These are phyloP conservation scores for Talaromyces islandicus DNA, from an alignment of 2,329 filamentous ascomycete genomes.

Conservation along the genomic window DNA sequence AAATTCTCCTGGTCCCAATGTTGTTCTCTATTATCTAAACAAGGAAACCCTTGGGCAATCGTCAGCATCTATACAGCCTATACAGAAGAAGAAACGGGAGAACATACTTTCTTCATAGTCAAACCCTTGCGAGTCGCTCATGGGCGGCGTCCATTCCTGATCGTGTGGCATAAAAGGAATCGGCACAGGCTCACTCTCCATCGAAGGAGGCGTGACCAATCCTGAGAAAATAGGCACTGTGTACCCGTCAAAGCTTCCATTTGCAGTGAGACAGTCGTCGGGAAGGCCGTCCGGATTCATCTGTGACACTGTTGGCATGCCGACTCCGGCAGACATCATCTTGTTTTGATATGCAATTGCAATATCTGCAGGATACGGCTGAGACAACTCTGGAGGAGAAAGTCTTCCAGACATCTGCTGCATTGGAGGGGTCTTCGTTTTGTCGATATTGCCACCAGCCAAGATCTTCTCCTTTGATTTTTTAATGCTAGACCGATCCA, in stretches of 20 bases:
- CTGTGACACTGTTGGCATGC: background rate
- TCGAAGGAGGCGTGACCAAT: slow-evolving; percentile 11
- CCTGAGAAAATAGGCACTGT: slow-evolving; percentile 5
- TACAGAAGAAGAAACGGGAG: background rate
- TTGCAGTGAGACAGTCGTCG: background rate
- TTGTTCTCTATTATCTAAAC: slow-evolving; percentile 9
- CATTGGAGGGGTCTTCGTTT: background rate
- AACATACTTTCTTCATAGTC: slow-evolving; percentile 9
- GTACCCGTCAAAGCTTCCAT: slow-evolving; percentile 3
- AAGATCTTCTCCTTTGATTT: slow-evolving; percentile 3
- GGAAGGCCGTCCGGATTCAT: background rate
- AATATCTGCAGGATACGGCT: background rate
- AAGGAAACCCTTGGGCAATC: slow-evolving; percentile 3
- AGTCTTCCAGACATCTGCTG: background rate
- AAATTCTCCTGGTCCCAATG: slow-evolving; percentile 10
- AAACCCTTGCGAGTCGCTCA: slow-evolving; percentile 2
- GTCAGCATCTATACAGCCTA: background rate
- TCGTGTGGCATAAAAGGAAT: background rate
- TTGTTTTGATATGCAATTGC: slow-evolving; percentile 3
- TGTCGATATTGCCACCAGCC: background rate
- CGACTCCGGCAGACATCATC: background rate
- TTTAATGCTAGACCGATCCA: slow-evolving; percentile 1
- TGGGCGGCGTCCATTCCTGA: background rate
- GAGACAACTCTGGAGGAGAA: background rate
- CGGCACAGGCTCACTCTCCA: slow-evolving; percentile 7